Conservation (phyloP, 352 stramenopile genomes). For the Pythium phragmitis region DNA sequence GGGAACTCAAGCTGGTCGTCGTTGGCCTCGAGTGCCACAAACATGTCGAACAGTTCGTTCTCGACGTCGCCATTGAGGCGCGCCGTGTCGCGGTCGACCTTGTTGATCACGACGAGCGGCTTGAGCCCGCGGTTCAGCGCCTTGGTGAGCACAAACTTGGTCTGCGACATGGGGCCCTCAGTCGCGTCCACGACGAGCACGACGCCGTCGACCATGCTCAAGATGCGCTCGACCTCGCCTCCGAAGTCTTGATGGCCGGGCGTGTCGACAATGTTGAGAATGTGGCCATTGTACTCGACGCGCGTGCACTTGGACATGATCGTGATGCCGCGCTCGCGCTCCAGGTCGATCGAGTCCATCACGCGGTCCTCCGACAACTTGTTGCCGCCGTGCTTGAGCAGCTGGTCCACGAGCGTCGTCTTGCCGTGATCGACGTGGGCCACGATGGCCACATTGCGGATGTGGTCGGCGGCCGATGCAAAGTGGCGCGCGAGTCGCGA, state of each 20-base stretch:
- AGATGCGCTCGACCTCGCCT: conserved; percentile 97
- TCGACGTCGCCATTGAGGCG: conserved; percentile 93
- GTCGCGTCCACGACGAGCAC: conserved; percentile 97
- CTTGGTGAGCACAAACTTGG: conserved; percentile 98
- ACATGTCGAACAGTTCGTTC: conserved; percentile 97
- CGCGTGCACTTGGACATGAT: conserved; percentile 99
- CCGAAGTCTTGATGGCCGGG: conserved; percentile 98
- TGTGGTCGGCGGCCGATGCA: conserved; percentile 46
- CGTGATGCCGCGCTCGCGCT: conserved; percentile 98
- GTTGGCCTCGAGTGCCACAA: conserved; percentile 91
- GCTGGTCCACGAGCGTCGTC: conserved; percentile 97
- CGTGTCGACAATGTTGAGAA: conserved; percentile 98
- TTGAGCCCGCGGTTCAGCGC: conserved; percentile 92
- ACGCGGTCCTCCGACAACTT: conserved; percentile 85
- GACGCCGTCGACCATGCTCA: conserved; percentile 97
- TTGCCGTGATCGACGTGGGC: conserved; percentile 99
- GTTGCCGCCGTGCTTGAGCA: conserved; percentile 96
- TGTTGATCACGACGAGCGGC: conserved; percentile 98
- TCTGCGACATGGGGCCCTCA: conserved; percentile 97
- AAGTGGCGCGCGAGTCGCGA: conserved; percentile 39
- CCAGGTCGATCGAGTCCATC: conserved; percentile 98
- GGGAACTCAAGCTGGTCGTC: conserved; percentile 97
- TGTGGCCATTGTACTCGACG: conserved; percentile 92
- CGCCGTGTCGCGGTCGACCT: conserved; percentile 94
- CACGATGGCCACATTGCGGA: conserved; percentile 91